Base-by-base conservation (phyloP, 306 rosid species). In the Arachis stenosperma region DNA sequence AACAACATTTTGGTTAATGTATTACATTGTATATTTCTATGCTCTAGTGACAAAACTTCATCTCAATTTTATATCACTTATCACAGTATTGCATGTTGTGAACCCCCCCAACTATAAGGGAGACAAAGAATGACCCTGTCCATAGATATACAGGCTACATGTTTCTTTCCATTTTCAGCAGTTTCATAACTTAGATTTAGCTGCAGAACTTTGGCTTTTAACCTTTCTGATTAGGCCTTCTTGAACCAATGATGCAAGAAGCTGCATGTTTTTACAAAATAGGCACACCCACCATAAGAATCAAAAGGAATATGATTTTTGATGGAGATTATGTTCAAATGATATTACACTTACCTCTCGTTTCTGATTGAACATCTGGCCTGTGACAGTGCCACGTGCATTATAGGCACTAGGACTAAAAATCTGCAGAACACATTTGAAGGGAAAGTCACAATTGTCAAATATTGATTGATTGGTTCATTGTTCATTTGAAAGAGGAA, bases 281-380 rank as follows among this genome's bases (percentile, higher is more conserved):
- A 56, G 27, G 27, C 27, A 22, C 27, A 22, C 27, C 27, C 27
- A 22, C 27, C 55, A 69, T 53, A 69, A 36, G 59, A 53, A 29
- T 67, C 14, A 62, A 33, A 14, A 40, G 40, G 40, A 78, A 51
- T 13, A 57, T 30, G 14, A 70, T 53, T 51, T 52, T 7, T 33
- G 0, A 33, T 4, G 4, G 37, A 33, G 4, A 33, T 33, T 33
- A 33, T 33, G 37, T 33, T 2, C 37, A 33, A 33, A 33, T 33
- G 4, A 33, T 33, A 33, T 33, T 33, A 33, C 62, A 36, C 63
- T 64, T 86, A 94, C 97, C 98, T 94, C 90, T 82, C 95, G 95
- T 67, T 88, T 86, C 77, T 71, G 85, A 65, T 91, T 94, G 81
- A 94, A 94, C 97, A 94, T 91, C 66, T 80, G 85, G 42, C 96